Evolutionary conservation across 306 rosid species (phyloP).

Genomic region (Citrullus amarus): DNA sequence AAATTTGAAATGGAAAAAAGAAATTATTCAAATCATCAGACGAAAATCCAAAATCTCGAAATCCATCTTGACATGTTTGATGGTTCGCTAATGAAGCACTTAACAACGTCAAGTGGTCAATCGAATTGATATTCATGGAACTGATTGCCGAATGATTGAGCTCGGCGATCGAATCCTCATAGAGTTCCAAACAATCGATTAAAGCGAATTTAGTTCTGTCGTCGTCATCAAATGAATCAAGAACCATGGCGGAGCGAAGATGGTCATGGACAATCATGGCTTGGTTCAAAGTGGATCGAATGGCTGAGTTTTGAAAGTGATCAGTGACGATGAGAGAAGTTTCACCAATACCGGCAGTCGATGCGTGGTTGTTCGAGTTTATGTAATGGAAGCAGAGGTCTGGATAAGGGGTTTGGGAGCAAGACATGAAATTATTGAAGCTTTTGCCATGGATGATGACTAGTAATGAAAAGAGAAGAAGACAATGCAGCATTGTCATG

Average conservation of each 20-base stretch:
- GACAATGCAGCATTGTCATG: neutral
- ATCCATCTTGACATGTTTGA: slow-evolving; percentile 68
- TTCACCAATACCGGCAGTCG: neutral
- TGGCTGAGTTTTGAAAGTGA: slow-evolving; percentile 28
- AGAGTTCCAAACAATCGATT: slow-evolving; percentile 63
- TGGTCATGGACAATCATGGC: slow-evolving; percentile 36
- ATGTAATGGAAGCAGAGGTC: slow-evolving; percentile 34
- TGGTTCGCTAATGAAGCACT: slow-evolving; percentile 72
- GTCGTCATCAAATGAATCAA: slow-evolving; percentile 8
- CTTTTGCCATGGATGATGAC: slow-evolving; percentile 15
- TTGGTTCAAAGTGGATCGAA: slow-evolving; percentile 49
- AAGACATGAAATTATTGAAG: slow-evolving; percentile 15
- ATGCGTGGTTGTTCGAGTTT: neutral
- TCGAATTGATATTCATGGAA: neutral
- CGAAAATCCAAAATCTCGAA: slow-evolving; percentile 31
- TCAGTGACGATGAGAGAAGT: neutral
- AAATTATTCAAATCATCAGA: slow-evolving; percentile 18
- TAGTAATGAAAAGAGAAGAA: slow-evolving; percentile 3
- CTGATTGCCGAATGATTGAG: slow-evolving; percentile 39
- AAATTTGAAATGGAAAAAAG: slow-evolving; percentile 26
- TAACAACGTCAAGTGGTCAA: slow-evolving; percentile 46
- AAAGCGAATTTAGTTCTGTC: slow-evolving; percentile 34
- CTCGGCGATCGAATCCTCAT: slow-evolving; percentile 46
- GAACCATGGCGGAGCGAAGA: slow-evolving; percentile 36
- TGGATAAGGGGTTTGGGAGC: slow-evolving; percentile 73